Evolutionary conservation across 164 flowering plant species (phyloP), one percentile per base, ranked within the genome.

Genomic region (Vitis rupestris): DNA sequence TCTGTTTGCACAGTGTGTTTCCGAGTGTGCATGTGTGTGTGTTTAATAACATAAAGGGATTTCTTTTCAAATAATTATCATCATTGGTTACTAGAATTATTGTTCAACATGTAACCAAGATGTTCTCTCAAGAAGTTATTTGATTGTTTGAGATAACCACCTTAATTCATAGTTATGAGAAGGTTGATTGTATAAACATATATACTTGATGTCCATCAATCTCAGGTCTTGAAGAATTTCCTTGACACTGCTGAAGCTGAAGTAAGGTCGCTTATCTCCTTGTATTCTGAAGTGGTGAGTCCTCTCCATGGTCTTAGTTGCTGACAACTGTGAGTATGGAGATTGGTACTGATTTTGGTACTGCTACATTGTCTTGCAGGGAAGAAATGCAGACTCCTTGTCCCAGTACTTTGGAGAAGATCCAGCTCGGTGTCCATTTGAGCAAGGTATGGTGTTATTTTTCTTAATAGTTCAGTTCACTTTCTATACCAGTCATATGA

Each of bases 241-340:
- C 97, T 96, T 75, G 89, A 87, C 75, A 87, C 91, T 53, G 99
- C 99, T 76, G 99, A 96, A 83, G 97, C 99, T 76, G 97, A 92
- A 74, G 99, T 96, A 50, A 86, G 97, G 82, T 83, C 90, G 48
- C 89, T 96, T 17, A 93, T 81, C 73, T 87, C 95, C 72, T 78
- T 96, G 75, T 96, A 96, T 74, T 76, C 95, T 62, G 99, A 96
- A 92, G 99, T 90, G 96, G 99, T 96, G 70, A 81, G 94, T 72
- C 58, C 56, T 47, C 71, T 75, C 48, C 37, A 61, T 59, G 10
- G 7, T 13, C n/a, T 56, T 50, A 0, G 59, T 60, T 23, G 50
- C 15, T 72, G 44, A 49, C 66, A 11, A 44, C 59, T 31, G 30
- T 69, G 51, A 13, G 0, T 65, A 9, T 29, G 9, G 29, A 8